Conservation (phyloP, 108 stramenopile genomes). For the Cyclotella cryptica region DNA sequence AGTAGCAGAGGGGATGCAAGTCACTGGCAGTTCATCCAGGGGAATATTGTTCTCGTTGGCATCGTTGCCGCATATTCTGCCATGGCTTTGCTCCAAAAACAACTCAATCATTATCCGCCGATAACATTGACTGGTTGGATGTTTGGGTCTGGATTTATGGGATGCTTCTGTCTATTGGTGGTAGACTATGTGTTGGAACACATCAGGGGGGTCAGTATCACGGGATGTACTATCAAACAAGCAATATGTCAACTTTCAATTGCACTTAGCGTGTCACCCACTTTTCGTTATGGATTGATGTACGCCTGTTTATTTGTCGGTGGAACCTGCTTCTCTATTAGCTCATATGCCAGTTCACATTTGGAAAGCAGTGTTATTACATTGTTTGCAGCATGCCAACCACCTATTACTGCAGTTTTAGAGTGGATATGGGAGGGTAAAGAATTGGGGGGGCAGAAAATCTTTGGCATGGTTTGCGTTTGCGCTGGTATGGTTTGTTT, state of each 20-base stretch:
- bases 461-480: constrained; percentile 41
- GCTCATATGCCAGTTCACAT: constrained; percentile 35
- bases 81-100: constrained; percentile 39
- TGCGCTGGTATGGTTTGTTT: constrained; percentile 38
- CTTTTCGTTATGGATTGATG: constrained; percentile 38
- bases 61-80: constrained; percentile 34
- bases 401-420: constrained; percentile 46
- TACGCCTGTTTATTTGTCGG: constrained; percentile 40
- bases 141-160: constrained; percentile 30
- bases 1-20: background rate
- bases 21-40: constrained; percentile 35
- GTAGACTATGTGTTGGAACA: constrained; percentile 29
- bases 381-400: constrained; percentile 47
- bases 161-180: constrained; percentile 18
- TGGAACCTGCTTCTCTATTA: constrained; percentile 43
- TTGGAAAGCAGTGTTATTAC: constrained; percentile 48
- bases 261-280: constrained; percentile 35
- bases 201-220: constrained; percentile 15
- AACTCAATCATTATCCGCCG: constrained; percentile 40
- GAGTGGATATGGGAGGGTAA: constrained; percentile 51
- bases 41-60: constrained; percentile 41
- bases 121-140: constrained; percentile 47
- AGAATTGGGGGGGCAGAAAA: constrained; percentile 34
- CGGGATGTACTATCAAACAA: constrained; percentile 37
- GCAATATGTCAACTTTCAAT: constrained; percentile 22